Evolutionary conservation across 1,284 basidiomycete genomes (phyloP), one percentile per base, ranked within the genome.

Genomic region (Testicularia cyperi): DNA sequence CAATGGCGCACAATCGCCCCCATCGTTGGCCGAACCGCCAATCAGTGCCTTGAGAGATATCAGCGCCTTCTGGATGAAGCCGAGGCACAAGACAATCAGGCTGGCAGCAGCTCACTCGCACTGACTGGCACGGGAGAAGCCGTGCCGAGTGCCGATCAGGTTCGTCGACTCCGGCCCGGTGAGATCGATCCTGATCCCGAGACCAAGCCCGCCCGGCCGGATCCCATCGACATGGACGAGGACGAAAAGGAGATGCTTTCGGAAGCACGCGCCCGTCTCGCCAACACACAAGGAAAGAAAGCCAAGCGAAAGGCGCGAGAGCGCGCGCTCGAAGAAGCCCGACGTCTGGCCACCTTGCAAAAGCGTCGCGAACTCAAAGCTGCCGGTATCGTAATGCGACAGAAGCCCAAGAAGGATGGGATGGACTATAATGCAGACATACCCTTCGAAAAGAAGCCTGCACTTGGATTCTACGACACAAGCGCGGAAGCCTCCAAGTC

Each of bases 161-260:
- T 94, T 28, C 83, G 94, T 46, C 83, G 86, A 58, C 80, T 99
- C 52, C 83, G 92, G 40, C 91, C 92, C 5, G 95, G 95, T 41
- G 95, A 98, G 80, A 94, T 98, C 68, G 95, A 99, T 77, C 92
- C 95, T 2, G 92, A 99, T 79, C 95, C 95, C 2, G 95, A 99
- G 78, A 95, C 94, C 10, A 94, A 96, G 76, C 90, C 95, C 36
- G 95, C 95, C 2, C 83, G 94, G 22, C 95, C 95, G 5, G 95
- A 99, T 80, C 94, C 95, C 5, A 95, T 98, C 71, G 95, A 99
- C 79, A 99, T 99, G 95, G 95, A 99, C 78, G 95, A 99, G 78
- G 95, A 94, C 75, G 95, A 98, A 78, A 98, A 98, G 85, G 95
- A 98, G 78, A 98, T 99, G 95, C 81, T 99, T 64, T 97, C 92